These are phyloP conservation scores for Phytophthora citrophthora DNA, from an alignment of 352 stramenopile species.

Conservation along the genomic window DNA sequence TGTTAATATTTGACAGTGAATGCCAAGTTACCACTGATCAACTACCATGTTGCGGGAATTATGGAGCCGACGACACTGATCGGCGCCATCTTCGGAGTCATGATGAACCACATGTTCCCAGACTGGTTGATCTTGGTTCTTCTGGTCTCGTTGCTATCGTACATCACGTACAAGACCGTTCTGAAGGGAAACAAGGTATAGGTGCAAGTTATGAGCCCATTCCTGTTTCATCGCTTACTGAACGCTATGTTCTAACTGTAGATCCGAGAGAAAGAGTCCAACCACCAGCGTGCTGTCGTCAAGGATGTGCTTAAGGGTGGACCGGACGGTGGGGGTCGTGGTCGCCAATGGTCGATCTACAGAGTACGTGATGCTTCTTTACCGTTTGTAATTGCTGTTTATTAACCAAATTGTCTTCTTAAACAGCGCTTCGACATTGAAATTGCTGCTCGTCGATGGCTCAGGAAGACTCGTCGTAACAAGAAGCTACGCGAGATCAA, in stretches of 20 bases:
- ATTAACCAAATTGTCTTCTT: background rate
- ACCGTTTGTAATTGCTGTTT: background rate
- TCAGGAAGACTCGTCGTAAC: slow-evolving; percentile 68
- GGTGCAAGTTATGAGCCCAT: background rate
- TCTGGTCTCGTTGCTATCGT: slow-evolving; percentile 76
- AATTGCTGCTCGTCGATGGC: slow-evolving; percentile 65
- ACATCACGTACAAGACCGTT: slow-evolving; percentile 78
- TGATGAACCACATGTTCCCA: slow-evolving; percentile 85
- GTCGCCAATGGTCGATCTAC: slow-evolving; percentile 75
- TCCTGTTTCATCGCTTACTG: background rate
- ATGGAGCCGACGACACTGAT: slow-evolving; percentile 96
- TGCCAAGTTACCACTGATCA: slow-evolving; percentile 93
- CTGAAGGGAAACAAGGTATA: slow-evolving; percentile 70
- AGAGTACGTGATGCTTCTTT: slow-evolving; percentile 36
- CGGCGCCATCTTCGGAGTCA: slow-evolving; percentile 80
- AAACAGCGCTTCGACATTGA: slow-evolving; percentile 70
- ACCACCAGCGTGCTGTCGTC: slow-evolving; percentile 44
- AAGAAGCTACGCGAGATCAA: slow-evolving; percentile 49
- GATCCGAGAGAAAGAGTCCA: slow-evolving; percentile 68
- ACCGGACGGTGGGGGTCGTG: slow-evolving; percentile 46
- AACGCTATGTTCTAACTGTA: slow-evolving; percentile 9
- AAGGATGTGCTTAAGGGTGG: slow-evolving; percentile 62
- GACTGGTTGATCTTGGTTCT: slow-evolving; percentile 86
- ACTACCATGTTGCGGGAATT: slow-evolving; percentile 98
- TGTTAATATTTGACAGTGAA: slow-evolving; percentile 37